phyloP scores from a whole-genome alignment of 78 protist genomes.

The Pigoraptor vietnamica region DNA sequence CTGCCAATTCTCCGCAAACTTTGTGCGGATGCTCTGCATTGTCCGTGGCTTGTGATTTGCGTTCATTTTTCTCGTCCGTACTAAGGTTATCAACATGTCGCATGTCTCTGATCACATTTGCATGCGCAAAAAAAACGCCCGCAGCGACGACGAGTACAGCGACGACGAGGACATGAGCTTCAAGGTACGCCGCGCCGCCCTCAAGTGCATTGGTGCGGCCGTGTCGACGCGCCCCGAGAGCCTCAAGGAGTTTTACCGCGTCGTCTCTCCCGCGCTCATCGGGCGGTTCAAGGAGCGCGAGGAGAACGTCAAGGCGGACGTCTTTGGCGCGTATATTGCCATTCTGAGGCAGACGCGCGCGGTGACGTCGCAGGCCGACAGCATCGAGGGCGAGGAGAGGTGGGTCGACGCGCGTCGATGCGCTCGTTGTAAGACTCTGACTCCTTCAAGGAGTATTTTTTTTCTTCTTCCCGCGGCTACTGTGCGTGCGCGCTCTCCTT shows the following conservation, averaged over 20 bases:
- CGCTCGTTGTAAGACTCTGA: too few relatives aligned
- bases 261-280: conserved; percentile 66
- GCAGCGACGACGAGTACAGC: conserved; percentile 37
- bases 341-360: neutral
- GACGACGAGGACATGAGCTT: conserved; percentile 92
- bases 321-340: neutral
- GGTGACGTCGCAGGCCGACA: too few relatives aligned
- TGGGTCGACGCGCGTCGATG: too few relatives aligned
- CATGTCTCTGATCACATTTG: neutral
- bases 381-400: too few relatives aligned
- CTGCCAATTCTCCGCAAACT: too few relatives aligned
- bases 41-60: too few relatives aligned
- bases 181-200: conserved; percentile 74
- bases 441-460: too few relatives aligned
- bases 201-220: conserved; percentile 65
- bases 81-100: neutral
- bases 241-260: conserved; percentile 16
- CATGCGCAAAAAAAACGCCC: conserved; percentile 5
- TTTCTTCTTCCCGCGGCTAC: too few relatives aligned
- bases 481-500: too few relatives aligned
- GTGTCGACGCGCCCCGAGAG: conserved; percentile 67
- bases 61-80: too few relatives aligned
- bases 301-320: conserved; percentile 65
- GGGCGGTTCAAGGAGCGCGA: conserved; percentile 76
- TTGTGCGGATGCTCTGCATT: too few relatives aligned